Conservation (phyloP, 306 rosid genomes). For the Canavalia gladiata region DNA sequence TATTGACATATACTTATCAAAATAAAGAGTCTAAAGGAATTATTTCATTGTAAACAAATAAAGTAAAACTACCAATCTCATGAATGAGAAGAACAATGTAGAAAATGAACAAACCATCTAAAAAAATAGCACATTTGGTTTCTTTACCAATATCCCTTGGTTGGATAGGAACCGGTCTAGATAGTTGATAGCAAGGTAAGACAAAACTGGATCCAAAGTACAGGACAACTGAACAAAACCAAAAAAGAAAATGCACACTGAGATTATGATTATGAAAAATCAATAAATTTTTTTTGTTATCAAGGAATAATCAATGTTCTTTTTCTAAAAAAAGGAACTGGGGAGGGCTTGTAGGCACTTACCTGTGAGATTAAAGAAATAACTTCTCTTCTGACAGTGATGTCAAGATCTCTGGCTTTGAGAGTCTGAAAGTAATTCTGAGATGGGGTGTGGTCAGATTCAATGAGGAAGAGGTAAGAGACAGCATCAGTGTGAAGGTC, state of each 20-base stretch:
- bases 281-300: background rate
- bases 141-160: constrained; percentile 72
- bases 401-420: constrained; percentile 52
- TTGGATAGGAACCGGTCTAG: constrained; percentile 84
- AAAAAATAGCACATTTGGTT: constrained; percentile 4
- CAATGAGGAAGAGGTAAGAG: constrained; percentile 71
- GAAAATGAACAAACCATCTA: background rate
- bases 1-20: background rate
- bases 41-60: background rate
- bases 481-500: constrained; percentile 54
- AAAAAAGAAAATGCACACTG: constrained; percentile 28
- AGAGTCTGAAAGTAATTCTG: constrained; percentile 61
- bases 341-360: background rate
- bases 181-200: constrained; percentile 86
- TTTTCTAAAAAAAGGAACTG: background rate
- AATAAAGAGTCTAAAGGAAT: background rate
- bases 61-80: background rate
- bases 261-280: background rate
- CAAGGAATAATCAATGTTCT: background rate
- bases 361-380: constrained; percentile 80
- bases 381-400: constrained; percentile 66
- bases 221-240: constrained; percentile 62
- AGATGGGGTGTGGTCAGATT: constrained; percentile 89
- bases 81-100: background rate
- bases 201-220: constrained; percentile 65